Evolutionary conservation across 1,284 basidiomycete genomes (phyloP).

Genomic region (Neonothopanus nambi): DNA sequence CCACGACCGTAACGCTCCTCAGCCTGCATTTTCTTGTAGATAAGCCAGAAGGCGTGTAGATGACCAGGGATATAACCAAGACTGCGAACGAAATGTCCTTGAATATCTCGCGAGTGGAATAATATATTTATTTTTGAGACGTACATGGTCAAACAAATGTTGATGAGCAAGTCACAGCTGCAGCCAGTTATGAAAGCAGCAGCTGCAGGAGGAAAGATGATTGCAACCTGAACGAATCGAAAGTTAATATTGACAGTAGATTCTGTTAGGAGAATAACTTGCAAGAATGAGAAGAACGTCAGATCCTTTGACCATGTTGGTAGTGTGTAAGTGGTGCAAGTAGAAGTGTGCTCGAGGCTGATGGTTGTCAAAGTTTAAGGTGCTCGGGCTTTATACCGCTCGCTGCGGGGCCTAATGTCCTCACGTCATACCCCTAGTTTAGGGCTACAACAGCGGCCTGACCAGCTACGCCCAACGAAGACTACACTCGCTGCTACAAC

Average conservation of each 20-base stretch:
- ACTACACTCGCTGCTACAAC: too few species aligned
- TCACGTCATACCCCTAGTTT: too few species aligned
- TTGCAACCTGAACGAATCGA: constrained; percentile 48
- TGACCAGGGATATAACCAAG: constrained; percentile 78
- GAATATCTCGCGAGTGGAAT: too few species aligned
- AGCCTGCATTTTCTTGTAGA: constrained; percentile 77
- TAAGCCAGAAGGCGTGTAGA: constrained; percentile 69
- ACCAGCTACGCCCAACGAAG: too few species aligned
- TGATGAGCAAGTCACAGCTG: constrained; percentile 71
- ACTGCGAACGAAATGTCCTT: constrained; percentile 32
- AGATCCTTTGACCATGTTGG: constrained; percentile 30
- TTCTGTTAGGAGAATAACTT: constrained; percentile 15
- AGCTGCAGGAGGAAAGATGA: constrained; percentile 61
- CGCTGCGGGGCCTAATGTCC: too few species aligned
- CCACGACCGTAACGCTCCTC: constrained; percentile 73
- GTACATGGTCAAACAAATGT: constrained; percentile 42
- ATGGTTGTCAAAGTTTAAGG: too few species aligned
- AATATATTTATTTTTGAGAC: constrained; percentile 26
- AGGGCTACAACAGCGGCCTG: too few species aligned
- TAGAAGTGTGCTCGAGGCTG: too few species aligned
- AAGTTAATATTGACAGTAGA: background rate
- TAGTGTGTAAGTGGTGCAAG: background rate
- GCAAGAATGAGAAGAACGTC: constrained; percentile 39
- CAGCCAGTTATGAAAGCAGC: constrained; percentile 73
- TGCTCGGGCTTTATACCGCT: too few species aligned